phyloP scores from a whole-genome alignment of 345 rosid species.

The Punica granatum region DNA sequence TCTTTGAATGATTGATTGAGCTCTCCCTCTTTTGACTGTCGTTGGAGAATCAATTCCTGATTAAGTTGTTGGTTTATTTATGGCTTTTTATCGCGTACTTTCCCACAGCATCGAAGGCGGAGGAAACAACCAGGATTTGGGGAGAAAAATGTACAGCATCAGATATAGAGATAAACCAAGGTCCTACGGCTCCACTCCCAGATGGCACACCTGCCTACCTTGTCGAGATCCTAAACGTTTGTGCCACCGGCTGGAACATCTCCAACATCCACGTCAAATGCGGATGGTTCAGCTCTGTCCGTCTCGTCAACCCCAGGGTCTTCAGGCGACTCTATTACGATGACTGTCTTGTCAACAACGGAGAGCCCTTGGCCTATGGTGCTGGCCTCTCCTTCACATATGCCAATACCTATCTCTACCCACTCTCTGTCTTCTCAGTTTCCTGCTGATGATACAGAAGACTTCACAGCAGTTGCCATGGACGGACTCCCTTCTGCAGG shows the following conservation, averaged over 20 bases:
- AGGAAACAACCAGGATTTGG: conserved; percentile 40
- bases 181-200: conserved; percentile 54
- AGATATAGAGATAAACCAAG: conserved; percentile 68
- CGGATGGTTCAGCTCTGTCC: conserved; percentile 91
- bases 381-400: conserved; percentile 56
- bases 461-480: too few species aligned
- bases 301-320: conserved; percentile 58
- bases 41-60: too few species aligned
- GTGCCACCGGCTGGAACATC: conserved; percentile 64
- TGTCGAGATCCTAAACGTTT: conserved; percentile 63
- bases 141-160: conserved; percentile 53
- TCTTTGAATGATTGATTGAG: too few species aligned
- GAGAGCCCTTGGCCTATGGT: conserved; percentile 61
- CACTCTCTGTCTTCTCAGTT: conserved; percentile 61
- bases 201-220: conserved; percentile 74
- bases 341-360: conserved; percentile 83
- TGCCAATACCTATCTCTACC: conserved; percentile 67
- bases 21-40: too few species aligned
- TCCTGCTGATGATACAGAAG: conserved; percentile 37
- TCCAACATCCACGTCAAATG: conserved; percentile 61
- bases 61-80: neutral
- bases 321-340: conserved; percentile 76
- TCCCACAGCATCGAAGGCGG: conserved; percentile 1
- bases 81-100: neutral
- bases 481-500: too few species aligned